phyloP scores from a whole-genome alignment of 164 flowering plant genomes.

The Umbilicus rupestris region DNA sequence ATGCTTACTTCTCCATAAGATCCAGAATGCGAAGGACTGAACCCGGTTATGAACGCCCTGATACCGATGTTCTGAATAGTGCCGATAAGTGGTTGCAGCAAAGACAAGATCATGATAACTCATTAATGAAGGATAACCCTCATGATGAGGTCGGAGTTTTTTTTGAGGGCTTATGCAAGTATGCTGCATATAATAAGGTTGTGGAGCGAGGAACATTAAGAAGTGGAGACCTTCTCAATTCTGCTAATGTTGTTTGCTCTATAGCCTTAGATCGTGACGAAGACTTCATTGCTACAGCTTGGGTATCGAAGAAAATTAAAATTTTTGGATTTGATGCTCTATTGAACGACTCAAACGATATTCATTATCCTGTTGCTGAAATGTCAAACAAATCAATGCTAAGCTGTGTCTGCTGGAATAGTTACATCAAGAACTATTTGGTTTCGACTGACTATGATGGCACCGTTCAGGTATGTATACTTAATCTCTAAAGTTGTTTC shows the following conservation, averaged over 20 bases:
- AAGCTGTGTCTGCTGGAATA: slow-evolving; percentile 91
- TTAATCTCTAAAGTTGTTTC: background rate
- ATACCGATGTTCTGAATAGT: slow-evolving; percentile 37
- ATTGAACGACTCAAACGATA: slow-evolving; percentile 60
- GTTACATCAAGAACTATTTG: slow-evolving; percentile 80
- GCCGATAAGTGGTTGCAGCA: slow-evolving; percentile 21
- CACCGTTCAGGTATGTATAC: slow-evolving; percentile 68
- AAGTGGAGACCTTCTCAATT: slow-evolving; percentile 66
- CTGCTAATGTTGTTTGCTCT: slow-evolving; percentile 93
- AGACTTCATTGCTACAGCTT: slow-evolving; percentile 94
- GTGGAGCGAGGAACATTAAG: slow-evolving; percentile 61
- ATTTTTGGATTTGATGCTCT: slow-evolving; percentile 68
- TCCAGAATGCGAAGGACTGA: slow-evolving; percentile 38
- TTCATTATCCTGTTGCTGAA: slow-evolving; percentile 88
- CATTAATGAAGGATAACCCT: background rate
- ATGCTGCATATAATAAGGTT: slow-evolving; percentile 74
- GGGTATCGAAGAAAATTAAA: slow-evolving; percentile 91
- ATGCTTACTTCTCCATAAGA: slow-evolving; percentile 78
- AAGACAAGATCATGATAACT: slow-evolving; percentile 1
- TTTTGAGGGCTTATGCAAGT: slow-evolving; percentile 87
- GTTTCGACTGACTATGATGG: slow-evolving; percentile 98
- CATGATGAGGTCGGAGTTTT: slow-evolving; percentile 58
- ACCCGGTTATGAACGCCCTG: slow-evolving; percentile 26
- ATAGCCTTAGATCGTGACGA: slow-evolving; percentile 88
- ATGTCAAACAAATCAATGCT: slow-evolving; percentile 79